Base-by-base conservation (phyloP, 2,329 filamentous ascomycete species). In the Aspergillus pseudonomiae region DNA sequence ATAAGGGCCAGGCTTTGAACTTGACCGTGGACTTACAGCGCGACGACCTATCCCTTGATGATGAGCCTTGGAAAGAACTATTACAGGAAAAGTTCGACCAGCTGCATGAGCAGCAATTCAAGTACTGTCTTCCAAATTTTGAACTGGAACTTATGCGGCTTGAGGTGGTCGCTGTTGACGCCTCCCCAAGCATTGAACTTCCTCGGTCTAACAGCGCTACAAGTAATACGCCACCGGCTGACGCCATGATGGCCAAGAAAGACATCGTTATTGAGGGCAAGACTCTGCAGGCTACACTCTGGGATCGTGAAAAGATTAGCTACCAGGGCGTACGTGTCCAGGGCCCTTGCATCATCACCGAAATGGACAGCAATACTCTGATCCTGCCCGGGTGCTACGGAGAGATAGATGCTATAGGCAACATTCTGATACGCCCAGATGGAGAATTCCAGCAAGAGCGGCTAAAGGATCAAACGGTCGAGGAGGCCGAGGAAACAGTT, bases 311-410 rank as follows among this genome's bases (percentile, higher is more conserved):
- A 2, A 74, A 76, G 60, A 74, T 83, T 56, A 79, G 71, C 16
- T 76, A 78, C 52, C 72, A 81, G 43, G 73, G 82, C 1, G 71
- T 79, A 43, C 75, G 75, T 41, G 72, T 84, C 2, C 57, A 70
- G 1, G 82, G 82, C 0, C 82, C 82, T 6, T 82, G 80, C 45
- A 75, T 84, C n/a, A 70, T 84, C 43, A 79, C 79, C 0, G 82
- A 84, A 63, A 84, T 83, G 80, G 82, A 84, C 65, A 83, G 81
- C 24, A 84, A 84, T 66, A 84, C 82, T 0, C 73, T 84, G 2
- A 80, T 85, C 30, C 73, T 83, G 5, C 82, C 82, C 0, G 82
- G 81, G 0, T 81, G 77, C 62, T 75, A 75, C 52, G 82, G 80
- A 6, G 80, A 83, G 63, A 79, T 83, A 6, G 82, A 84, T 62